Conservation (phyloP, 202 grass and related monocot genomes). For the Dendrocalamus latiflorus region DNA sequence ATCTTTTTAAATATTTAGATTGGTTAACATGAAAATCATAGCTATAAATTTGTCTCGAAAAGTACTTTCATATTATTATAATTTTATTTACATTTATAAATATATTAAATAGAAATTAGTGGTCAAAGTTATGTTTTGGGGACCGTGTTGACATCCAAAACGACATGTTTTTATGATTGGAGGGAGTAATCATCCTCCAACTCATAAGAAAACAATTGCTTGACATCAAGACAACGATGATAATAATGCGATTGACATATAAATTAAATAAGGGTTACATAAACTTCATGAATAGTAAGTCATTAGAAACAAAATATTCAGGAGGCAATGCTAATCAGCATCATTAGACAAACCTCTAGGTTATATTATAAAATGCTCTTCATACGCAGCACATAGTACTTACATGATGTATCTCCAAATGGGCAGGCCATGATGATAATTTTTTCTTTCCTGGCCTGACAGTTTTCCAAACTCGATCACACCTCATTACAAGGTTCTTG, state of each 20-base stretch:
- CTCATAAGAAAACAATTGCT: not conserved
- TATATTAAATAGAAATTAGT: too few species aligned
- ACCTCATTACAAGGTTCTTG: slow-evolving; percentile 83
- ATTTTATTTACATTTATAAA: too few species aligned
- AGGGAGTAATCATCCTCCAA: not conserved
- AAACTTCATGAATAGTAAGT: not conserved
- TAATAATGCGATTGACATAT: not conserved
- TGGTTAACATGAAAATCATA: too few species aligned
- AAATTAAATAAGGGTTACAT: not conserved
- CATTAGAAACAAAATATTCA: not conserved
- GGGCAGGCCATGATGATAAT: slow-evolving; percentile 95
- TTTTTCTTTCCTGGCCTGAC: slow-evolving; percentile 96
- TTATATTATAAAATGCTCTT: not conserved
- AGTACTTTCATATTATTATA: too few species aligned
- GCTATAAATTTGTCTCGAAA: too few species aligned
- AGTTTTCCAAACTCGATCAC: slow-evolving; percentile 91
- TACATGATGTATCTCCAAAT: slow-evolving; percentile 93
- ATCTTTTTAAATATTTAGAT: too few species aligned
- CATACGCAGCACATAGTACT: slow-evolving; percentile 2
- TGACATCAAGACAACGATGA: not conserved
- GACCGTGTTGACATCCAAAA: too few species aligned
- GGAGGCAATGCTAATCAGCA: not conserved
- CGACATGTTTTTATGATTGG: too few species aligned
- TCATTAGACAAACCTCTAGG: not conserved
- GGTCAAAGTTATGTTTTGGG: too few species aligned